Base-by-base conservation (phyloP, 805 yeast genomes). In the Tetrapisispora nanseiensis region DNA sequence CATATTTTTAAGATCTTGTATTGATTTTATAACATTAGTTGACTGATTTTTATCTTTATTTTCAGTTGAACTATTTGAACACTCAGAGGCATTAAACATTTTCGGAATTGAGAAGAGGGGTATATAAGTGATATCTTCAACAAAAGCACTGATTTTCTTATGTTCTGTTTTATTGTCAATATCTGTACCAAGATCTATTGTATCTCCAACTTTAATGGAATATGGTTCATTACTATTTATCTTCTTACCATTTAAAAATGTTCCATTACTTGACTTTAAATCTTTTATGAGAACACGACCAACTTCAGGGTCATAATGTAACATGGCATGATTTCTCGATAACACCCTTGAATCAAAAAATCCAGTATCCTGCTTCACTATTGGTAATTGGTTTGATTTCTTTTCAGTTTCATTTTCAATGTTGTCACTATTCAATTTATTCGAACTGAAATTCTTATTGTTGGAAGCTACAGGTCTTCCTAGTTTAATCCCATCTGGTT, bases 111-210 rank as follows among this genome's bases (percentile, higher is more conserved):
- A 35, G 3, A 35, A 11, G 9, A 35, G 5, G 3, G 38, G 38
- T 4, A 24, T 35, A 24, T 16, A 24, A 4, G 78, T 72, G 42
- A 89, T 76, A 45, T 80, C 80, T 37, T 85, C 94, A 13, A 92
- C 82, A 40, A 71, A 69, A 26, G 95, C 92, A 43, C 89, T 78
- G 41, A 92, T 92, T 57, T 86, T 87, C 54, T 86, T 77, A 63
- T 92, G 97, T 42, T 61, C 63, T 33, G 80, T 75, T 49, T 78
- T 75, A 44, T 74, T 71, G 46, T 67, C 66, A 42, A 92, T 84
- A 55, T 94, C 95, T 40, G 95, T 86, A 1, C 99, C 99, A 42
- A 92, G 67, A 54, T 90, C 94, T n/a, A 92, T 72, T n/a, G 76
- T 70, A 62, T 92, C 98, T 21, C 85, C 89, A n/a, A 78, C 69